Evolutionary conservation across 2,329 filamentous ascomycete genomes (phyloP).

Genomic region (Endocalyx cinctus): DNA sequence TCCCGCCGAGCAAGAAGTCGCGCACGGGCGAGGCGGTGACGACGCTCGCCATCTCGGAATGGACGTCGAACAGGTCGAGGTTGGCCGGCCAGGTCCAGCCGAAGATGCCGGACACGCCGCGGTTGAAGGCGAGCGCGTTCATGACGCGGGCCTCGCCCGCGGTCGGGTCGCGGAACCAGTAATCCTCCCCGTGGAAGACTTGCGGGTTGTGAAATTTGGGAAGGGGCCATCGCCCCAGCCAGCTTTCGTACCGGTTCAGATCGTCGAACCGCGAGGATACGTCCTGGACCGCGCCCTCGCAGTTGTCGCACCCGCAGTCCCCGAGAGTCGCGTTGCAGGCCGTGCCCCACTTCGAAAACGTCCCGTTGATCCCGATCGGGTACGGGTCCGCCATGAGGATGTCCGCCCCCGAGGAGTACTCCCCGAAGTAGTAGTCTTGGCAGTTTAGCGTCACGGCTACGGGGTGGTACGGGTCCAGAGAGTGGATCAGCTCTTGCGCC

Average conservation of each 20-base stretch:
- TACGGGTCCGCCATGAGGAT: conserved; percentile 58
- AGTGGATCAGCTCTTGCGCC: conserved; percentile 33
- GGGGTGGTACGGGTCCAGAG: conserved; percentile 57
- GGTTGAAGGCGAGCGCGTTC: conserved; percentile 40
- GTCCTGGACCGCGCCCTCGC: conserved; percentile 48
- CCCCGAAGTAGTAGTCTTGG: conserved; percentile 54
- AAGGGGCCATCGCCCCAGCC: conserved; percentile 36
- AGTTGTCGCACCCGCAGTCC: conserved; percentile 61
- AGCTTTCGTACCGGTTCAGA: conserved; percentile 32
- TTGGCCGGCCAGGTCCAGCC: conserved; percentile 42
- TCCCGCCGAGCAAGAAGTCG: conserved; percentile 34
- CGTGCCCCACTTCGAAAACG: conserved; percentile 51
- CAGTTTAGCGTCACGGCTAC: conserved; percentile 57
- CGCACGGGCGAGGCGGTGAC: conserved; percentile 32
- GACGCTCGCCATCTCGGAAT: conserved; percentile 34
- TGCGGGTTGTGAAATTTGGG: conserved; percentile 42
- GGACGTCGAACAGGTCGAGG: conserved; percentile 30
- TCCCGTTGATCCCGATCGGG: conserved; percentile 53
- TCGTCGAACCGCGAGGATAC: conserved; percentile 39
- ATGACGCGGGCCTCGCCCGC: conserved; percentile 39
- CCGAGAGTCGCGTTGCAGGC: conserved; percentile 55
- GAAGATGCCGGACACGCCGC: conserved; percentile 39
- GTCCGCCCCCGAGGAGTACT: conserved; percentile 51
- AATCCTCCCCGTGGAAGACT: conserved; percentile 42
- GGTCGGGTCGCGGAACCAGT: conserved; percentile 43